Base-by-base conservation (phyloP, 139 green algal species). In the Diplosphaera chodatii region DNA sequence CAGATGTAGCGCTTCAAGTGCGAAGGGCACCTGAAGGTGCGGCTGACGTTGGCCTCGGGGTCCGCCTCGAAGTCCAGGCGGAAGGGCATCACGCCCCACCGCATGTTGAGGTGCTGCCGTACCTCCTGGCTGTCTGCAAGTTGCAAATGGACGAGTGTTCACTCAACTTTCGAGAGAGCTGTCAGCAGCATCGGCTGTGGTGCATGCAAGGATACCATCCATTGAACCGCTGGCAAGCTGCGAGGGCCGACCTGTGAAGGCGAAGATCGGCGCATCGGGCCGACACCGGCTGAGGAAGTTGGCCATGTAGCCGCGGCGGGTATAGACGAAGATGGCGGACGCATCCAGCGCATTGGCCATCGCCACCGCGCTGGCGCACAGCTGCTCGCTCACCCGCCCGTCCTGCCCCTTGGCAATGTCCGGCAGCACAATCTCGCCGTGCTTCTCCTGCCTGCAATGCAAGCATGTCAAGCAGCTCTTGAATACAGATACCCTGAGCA, bases 261-360 rank as follows among this genome's bases (percentile, higher is more conserved):
- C 91, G 82, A 95, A 96, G 66, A 96, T 92, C 63, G 88, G 86
- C 56, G 80, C 87, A 66, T 95, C 84, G 5, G 91, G 90, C 22
- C 90, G 82, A 75, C 78, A 88, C 63, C 91, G 78, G 8, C 80
- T 89, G 32, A 96, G 78, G 69, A 92, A 89, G 70, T 77, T 69
- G 5, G 89, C 85, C 84, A 92, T 96, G 80, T 86, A 84, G 32
- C 91, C 91, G 8, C 85, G 74, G 1, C 85, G 74, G 0, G 91
- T 96, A 83, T 87, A 96, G 10, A 89, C 87, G 73, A 96, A 90
- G 37, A 96, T 89, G 32, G 91, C 90, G 1, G 69, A 63, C 4
- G 86, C 85, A 1, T 72, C 25, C 55, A 90, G 72, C 30, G 84
- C 79, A 71, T 93, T 88, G 27, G 90, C 87, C 68, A 92, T 88